A percentile compares a stretch with the other conserved stretches of the same genome.
phyloP scores from a whole-genome alignment of 1,284 basidiomycete genomes.

The Somion occarium region DNA sequence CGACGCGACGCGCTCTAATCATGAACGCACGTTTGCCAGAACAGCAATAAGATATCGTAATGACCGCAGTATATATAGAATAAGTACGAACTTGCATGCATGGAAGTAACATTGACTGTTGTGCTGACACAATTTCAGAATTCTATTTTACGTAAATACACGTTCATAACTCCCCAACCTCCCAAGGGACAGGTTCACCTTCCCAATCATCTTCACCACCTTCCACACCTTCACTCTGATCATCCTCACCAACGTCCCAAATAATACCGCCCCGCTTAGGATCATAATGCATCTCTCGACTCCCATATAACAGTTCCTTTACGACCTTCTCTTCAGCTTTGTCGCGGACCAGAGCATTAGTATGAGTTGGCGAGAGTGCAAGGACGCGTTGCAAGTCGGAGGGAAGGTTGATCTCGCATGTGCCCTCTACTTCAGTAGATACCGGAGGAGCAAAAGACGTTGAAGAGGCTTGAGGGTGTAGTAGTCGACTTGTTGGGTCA shows the following conservation, averaged over 20 bases:
- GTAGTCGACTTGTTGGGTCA: conserved; percentile 8
- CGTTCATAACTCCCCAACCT: conserved; percentile 69
- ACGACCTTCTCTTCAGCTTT: conserved; percentile 51
- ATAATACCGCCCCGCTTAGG: conserved; percentile 62
- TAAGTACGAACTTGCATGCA: too few relatives aligned
- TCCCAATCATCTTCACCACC: conserved; percentile 70
- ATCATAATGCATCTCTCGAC: conserved; percentile 52
- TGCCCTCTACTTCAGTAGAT: conserved; percentile 18
- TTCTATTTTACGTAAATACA: too few relatives aligned
- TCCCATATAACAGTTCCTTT: conserved; percentile 54
- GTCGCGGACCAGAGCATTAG: conserved; percentile 30
- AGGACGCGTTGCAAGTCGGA: conserved; percentile 60
- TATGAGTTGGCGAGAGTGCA: conserved; percentile 43
- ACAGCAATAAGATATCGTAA: too few relatives aligned
- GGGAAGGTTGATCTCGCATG: conserved; percentile 56
- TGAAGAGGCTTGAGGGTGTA: conserved; percentile 2
- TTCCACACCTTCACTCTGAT: conserved; percentile 28
- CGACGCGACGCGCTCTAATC: too few relatives aligned
- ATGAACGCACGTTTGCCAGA: too few relatives aligned
- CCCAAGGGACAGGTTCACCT: conserved; percentile 75
- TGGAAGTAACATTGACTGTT: too few relatives aligned
- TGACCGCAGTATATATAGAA: too few relatives aligned
- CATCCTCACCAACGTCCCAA: conserved; percentile 71
- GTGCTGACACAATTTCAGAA: too few relatives aligned
- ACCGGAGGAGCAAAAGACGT: neutral